phyloP scores from a whole-genome alignment of 495 filamentous ascomycete genomes.

The Jackrogersella minutella region DNA sequence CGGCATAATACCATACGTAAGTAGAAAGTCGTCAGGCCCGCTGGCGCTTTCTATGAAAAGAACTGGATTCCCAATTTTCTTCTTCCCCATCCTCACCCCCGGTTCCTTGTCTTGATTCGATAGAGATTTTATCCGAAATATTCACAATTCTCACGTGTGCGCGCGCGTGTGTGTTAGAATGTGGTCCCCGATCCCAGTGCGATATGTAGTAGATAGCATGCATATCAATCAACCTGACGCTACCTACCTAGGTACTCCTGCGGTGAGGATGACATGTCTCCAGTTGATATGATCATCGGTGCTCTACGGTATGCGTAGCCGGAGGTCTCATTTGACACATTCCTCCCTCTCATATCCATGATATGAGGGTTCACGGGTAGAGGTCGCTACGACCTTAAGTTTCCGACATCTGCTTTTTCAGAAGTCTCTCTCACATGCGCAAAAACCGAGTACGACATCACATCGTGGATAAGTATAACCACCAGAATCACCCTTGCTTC shows the following conservation, averaged over 20 bases:
- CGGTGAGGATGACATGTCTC: slow-evolving; percentile 37
- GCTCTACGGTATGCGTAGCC: slow-evolving; percentile 4
- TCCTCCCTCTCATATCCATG: slow-evolving; percentile 19
- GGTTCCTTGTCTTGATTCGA: slow-evolving; percentile 24
- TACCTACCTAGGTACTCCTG: too few relatives aligned
- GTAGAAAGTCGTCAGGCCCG: background rate
- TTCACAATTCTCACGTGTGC: slow-evolving; percentile 23
- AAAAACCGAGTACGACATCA: slow-evolving; percentile 36
- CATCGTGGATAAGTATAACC: slow-evolving; percentile 25
- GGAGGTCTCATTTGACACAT: slow-evolving; percentile 26
- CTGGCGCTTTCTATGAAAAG: slow-evolving; percentile 18
- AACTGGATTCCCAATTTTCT: too few relatives aligned
- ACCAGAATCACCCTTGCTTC: slow-evolving; percentile 33
- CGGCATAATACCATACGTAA: background rate
- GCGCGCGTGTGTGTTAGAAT: slow-evolving; percentile 6
- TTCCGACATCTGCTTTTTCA: slow-evolving; percentile 11
- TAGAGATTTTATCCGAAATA: slow-evolving; percentile 21
- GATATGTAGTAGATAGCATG: slow-evolving; percentile 39
- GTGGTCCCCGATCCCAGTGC: slow-evolving; percentile 31
- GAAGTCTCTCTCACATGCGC: slow-evolving; percentile 25
- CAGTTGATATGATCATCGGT: slow-evolving; percentile 26
- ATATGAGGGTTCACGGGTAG: slow-evolving; percentile 29
- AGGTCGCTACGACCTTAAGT: slow-evolving; percentile 16
- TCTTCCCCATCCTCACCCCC: slow-evolving; percentile 8
- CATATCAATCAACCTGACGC: slow-evolving; percentile 41